Conservation (phyloP, 768 basidiomycete species). For the Phaeotremella fagi region DNA sequence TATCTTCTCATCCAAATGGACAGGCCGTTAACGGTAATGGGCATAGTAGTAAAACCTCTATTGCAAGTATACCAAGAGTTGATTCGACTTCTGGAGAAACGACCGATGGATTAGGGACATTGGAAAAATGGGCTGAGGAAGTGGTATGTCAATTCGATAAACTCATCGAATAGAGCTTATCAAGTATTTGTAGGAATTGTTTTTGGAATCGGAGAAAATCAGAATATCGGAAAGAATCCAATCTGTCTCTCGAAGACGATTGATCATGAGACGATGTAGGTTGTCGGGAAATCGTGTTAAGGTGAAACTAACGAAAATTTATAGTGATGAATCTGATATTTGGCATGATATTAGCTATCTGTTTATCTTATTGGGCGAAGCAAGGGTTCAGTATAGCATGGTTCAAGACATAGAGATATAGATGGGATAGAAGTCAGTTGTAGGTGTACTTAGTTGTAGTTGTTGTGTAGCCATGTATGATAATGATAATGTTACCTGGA, state of each 20-base stretch:
- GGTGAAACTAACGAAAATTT: not conserved
- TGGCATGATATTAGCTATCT: no score
- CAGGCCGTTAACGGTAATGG: not conserved
- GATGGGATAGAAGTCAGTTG: no score
- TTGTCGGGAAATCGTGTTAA: not conserved
- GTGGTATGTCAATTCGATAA: constrained; percentile 17
- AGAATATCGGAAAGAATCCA: not conserved
- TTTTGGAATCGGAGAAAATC: constrained; percentile 10
- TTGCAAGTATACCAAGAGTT: not conserved
- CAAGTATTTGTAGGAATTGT: constrained; percentile 5
- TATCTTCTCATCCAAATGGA: not conserved
- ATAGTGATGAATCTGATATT: no score
- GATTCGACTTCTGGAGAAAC: constrained; percentile 7
- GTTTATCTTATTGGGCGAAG: no score
- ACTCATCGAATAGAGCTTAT: not conserved
- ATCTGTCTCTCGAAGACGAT: not conserved
- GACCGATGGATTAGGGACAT: constrained; percentile 13
- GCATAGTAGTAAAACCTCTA: not conserved
- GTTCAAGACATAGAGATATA: no score
- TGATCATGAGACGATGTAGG: not conserved
- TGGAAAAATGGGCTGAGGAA: constrained; percentile 35
- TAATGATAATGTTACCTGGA: no score
- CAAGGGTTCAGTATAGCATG: no score
- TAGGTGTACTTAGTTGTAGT: no score
- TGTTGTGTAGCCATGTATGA: no score